Evolutionary conservation across 129 eudicot species (phyloP), one percentile per base, ranked within the genome.

Genomic region (Silybum marianum): DNA sequence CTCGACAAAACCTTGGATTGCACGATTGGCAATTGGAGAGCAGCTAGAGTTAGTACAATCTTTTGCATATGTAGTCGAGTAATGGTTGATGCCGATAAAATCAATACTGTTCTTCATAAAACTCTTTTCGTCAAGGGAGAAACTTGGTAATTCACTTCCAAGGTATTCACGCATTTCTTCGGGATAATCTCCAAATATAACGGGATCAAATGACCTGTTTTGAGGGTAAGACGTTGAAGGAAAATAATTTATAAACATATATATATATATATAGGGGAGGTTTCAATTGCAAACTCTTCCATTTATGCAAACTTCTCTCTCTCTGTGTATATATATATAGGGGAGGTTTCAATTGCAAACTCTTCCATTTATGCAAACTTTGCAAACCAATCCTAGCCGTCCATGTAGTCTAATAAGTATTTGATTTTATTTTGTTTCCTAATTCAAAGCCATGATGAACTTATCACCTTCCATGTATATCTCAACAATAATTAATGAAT

Each of bases 81-180:
- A 95, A 80, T 95, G 97, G 79, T 95, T 95, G 48, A 95, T 84
- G 34, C 97, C 97, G 1, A 95, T 87, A 74, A 89, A 95, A 62
- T 95, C 99, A 13, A 79, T 72, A 76, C 92, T 90, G 21, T 82
- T 86, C 51, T 73, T 86, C 80, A 95, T 66, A 9, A 75, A 81
- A 10, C 34, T 58, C n/a, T 16, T 86, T 81, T 95, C 99, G 36
- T 90, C 91, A 6, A 65, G 6, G 8, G 93, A 80, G 87, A 95
- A 95, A 19, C 42, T 71, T 9, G 97, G 99, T 73, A 95, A 72
- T 36, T 90, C 77, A 14, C 71, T 85, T 76, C 97, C 94, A 11
- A 68, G 92, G 73, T 79, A 82, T 13, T 75, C 78, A 9, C 34
- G 89, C 97, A 95, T 92, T 87, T 90, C 93, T 68, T 86, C 74